phyloP scores from a whole-genome alignment of 139 green algal species.

The Chlamydomonas incerta region DNA sequence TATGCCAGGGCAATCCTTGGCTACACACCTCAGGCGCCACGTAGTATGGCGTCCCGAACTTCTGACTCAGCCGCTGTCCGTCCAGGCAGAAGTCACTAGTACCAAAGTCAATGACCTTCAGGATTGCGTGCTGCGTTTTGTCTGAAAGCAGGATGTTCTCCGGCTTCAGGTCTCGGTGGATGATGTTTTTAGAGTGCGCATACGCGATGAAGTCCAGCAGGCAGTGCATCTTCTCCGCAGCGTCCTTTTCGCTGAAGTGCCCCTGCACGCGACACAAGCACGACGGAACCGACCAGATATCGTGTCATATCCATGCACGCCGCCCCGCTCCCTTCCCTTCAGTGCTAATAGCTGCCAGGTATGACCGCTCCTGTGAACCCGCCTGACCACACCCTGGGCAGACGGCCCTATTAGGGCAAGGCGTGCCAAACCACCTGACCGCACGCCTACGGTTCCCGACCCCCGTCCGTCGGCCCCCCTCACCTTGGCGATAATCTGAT shows the following conservation, averaged over 20 bases:
- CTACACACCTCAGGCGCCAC: conserved; percentile 84
- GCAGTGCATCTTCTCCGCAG: conserved; percentile 67
- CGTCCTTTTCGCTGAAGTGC: conserved; percentile 74
- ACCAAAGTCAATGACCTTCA: conserved; percentile 96
- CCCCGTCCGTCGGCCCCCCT: no score
- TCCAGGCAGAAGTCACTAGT: conserved; percentile 88
- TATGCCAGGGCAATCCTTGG: no score
- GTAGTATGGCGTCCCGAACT: conserved; percentile 92
- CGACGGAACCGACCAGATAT: not conserved
- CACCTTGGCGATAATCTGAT: conserved; percentile 78
- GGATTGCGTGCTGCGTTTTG: conserved; percentile 62
- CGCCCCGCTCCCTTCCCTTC: no score
- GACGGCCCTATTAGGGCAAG: no score
- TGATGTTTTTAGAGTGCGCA: conserved; percentile 70
- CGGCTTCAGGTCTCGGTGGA: conserved; percentile 57
- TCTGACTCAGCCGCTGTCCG: conserved; percentile 78
- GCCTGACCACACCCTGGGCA: no score
- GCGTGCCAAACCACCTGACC: no score
- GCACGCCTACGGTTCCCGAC: no score
- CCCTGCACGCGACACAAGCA: conserved; percentile 56
- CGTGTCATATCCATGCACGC: no score
- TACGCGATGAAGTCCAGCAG: conserved; percentile 72
- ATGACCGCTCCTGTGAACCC: no score
- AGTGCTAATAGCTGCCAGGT: no score
- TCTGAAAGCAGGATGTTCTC: conserved; percentile 92